Evolutionary conservation across 169 alveolate species (phyloP), one percentile per base, ranked within the genome.

Genomic region (Ichthyophthirius multifiliis): DNA sequence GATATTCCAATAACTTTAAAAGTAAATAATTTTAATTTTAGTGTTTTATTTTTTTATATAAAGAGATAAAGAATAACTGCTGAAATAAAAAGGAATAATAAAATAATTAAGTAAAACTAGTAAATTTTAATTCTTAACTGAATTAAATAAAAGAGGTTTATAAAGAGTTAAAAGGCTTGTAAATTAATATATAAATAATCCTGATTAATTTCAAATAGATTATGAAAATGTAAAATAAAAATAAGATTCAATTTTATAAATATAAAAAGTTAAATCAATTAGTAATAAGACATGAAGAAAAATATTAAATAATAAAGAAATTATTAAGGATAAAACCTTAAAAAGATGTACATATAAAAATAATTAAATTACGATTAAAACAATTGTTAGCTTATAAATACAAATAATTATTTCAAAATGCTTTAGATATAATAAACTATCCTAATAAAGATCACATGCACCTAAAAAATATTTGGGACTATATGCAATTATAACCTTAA

Each of bases 401-500:
- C 37, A 37, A 32, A 67, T 32, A 67, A 20, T 32, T 35, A n/a
- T 67, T 39, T 67, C 13, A 16, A 13, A 67, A 35, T 12, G 77
- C 62, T 34, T 27, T 67, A 9, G 46, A 67, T 18, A 62, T 44
- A 16, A 62, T 44, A 16, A 67, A 67, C 27, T 67, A 37, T 7
- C 77, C 77, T 37, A 18, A 39, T 39, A 10, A 32, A 1, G 43
- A 27, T 3, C 39, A 37, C 10, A 16, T 37, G 23, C 18, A 37
- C 10, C 23, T 67, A 39, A 67, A 67, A 30, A 67, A 67, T 67
- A 9, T 67, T 16, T 67, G 77, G 77, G 77, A 67, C 45, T 39
- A 67, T 37, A 16, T 39, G 16, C 35, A 67, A 15, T 37, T 67
- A 12, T 31, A 35, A 1, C 77, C 77, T 2, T 16, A 34, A 39